Evolutionary conservation across 2,329 filamentous ascomycete genomes (phyloP), one percentile per base, ranked within the genome.

Genomic region (Microcyclosporella mali): DNA sequence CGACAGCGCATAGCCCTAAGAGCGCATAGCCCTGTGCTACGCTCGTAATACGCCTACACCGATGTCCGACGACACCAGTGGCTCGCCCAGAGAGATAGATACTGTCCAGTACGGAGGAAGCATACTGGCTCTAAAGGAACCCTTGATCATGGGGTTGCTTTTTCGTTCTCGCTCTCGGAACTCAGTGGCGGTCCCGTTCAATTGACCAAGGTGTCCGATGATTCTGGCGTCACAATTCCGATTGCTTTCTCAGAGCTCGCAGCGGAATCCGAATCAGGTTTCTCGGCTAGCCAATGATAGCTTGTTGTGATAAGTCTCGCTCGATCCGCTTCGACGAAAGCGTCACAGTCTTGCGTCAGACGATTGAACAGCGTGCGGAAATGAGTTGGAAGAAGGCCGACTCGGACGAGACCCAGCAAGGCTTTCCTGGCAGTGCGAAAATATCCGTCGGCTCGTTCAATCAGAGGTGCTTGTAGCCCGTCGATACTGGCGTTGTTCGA

Each of bases 271-370:
- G 33, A 40, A 7, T n/a, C 34, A 10, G 55, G 55, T 48, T 59
- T 59, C 37, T 54, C 57, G 8, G 57, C 57, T 10, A 59, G 39
- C 56, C 56, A 58, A 36, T 56, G 55, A 30, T 57, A 56, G 33
- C 50, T 54, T 9, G 57, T 59, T 14, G 56, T 59, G 45, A 55
- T 55, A 25, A 59, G 40, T 1, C 52, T 41, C 3, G 43, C 36
- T 9, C 49, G 42, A 38, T 59, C 57, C 8, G 56, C 56, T 41
- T 59, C 53, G 10, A 59, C 47, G 33, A 59, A 59, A 7, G 56
- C 51, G 41, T 56, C 52, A 31, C 52, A 50, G 25, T 58, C 56
- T 33, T 53, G 45, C n/a, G 54, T 54, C 14, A 59, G 41, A 4
- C 57, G 50, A 28, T 59, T 47, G 41, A 59, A 53, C 12, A 59